A percentile compares a stretch with the other conserved stretches of the same genome.
phyloP scores from a whole-genome alignment of 768 basidiomycete species.

The Agrocybe praecox region DNA sequence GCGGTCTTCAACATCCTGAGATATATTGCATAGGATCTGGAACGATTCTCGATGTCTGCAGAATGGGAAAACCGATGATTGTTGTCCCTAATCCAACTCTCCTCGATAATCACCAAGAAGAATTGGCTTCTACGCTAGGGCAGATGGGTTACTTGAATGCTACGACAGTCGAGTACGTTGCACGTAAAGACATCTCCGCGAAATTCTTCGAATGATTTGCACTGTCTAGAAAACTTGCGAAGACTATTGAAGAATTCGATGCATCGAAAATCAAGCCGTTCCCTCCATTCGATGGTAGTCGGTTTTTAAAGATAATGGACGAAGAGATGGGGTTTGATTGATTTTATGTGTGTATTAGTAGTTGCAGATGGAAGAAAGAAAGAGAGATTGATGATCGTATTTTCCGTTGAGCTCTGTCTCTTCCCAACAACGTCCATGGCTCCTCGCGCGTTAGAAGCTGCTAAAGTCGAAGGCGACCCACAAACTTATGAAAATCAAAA shows the following conservation, averaged over 20 bases:
- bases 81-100: conserved; percentile 89
- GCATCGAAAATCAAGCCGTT: conserved; percentile 52
- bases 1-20: not conserved
- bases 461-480: conserved; percentile 49
- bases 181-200: not conserved
- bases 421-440: conserved; percentile 13
- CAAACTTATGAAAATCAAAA: conserved; percentile 69
- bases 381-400: not conserved
- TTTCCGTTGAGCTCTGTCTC: not conserved
- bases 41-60: conserved; percentile 87
- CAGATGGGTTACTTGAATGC: conserved; percentile 58
- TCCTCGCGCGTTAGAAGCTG: conserved; percentile 37
- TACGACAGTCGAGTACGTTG: conserved; percentile 59
- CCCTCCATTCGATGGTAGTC: conserved; percentile 67
- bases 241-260: conserved; percentile 54
- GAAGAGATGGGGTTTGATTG: conserved; percentile 76
- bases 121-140: conserved; percentile 75
- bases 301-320: conserved; percentile 70
- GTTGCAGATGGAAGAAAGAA: conserved; percentile 2
- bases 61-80: conserved; percentile 75
- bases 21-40: conserved; percentile 71
- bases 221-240: conserved; percentile 51
- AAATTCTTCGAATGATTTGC: not conserved
- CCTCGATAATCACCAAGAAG: conserved; percentile 91
- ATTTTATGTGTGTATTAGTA: conserved; percentile 13